These are phyloP conservation scores for Trebouxia sp. DNA, from an alignment of 139 green algal species.

Conservation along the genomic window DNA sequence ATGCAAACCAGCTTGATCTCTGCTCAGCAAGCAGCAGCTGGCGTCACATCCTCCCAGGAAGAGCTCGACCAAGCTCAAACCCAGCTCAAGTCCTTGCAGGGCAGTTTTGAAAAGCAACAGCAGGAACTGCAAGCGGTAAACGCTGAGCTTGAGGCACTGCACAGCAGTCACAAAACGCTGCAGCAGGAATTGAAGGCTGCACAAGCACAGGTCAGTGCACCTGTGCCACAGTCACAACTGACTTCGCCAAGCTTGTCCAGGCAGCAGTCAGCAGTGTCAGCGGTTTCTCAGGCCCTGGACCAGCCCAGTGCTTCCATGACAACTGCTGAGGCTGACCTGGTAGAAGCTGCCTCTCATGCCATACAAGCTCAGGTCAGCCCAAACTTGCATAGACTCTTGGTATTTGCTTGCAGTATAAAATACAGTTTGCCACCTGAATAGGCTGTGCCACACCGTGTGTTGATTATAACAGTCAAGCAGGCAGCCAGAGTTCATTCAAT, in stretches of 20 bases:
- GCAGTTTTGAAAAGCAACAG: neutral
- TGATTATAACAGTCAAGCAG: too few species aligned
- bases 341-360: neutral
- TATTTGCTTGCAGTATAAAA: too few species aligned
- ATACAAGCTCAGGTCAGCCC: neutral
- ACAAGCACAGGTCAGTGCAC: neutral
- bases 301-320: neutral
- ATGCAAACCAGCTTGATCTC: neutral
- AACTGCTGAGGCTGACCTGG: neutral
- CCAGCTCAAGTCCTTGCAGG: neutral
- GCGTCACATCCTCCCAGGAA: neutral
- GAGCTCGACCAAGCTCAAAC: constrained; percentile 24
- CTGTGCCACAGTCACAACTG: neutral
- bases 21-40: neutral
- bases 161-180: neutral
- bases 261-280: neutral
- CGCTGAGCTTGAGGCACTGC: too few species aligned
- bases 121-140: neutral
- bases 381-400: too few species aligned
- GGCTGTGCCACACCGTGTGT: too few species aligned
- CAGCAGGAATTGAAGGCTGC: neutral
- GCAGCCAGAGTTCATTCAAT: too few species aligned
- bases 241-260: neutral
- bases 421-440: too few species aligned
- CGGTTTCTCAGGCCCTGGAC: neutral